Conservation (phyloP, 768 basidiomycete genomes). For the Pulveroboletus sp. region DNA sequence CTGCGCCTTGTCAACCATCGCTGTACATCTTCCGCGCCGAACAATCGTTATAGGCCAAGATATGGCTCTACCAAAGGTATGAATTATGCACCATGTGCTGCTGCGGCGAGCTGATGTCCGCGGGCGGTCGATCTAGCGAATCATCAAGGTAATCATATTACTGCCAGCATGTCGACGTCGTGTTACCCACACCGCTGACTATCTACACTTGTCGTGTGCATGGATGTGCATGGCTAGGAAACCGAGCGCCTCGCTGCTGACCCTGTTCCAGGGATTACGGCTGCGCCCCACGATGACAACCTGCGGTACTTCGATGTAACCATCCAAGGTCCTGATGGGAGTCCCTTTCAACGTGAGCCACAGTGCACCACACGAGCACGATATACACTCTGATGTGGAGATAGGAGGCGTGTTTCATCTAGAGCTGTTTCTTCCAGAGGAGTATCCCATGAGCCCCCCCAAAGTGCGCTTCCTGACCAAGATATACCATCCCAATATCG, state of each 20-base stretch:
- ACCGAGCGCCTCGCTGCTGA: slow-evolving; percentile 95
- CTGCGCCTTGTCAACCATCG: slow-evolving; percentile 8
- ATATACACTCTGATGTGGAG: slow-evolving; percentile 5
- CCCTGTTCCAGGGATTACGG: slow-evolving; percentile 96
- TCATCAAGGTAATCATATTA: slow-evolving; percentile 44
- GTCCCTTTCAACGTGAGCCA: slow-evolving; percentile 80
- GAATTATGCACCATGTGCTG: neutral
- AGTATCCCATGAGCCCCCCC: slow-evolving; percentile 99
- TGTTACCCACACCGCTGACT: slow-evolving; percentile 19
- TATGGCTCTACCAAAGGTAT: slow-evolving; percentile 38
- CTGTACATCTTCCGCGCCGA: slow-evolving; percentile 12
- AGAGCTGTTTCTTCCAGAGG: slow-evolving; percentile 97
- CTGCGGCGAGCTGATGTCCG: slow-evolving; percentile 1
- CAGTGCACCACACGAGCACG: neutral
- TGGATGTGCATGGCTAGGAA: slow-evolving; percentile 55
- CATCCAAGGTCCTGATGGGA: slow-evolving; percentile 90
- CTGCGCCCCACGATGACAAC: slow-evolving; percentile 94
- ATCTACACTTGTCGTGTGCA: slow-evolving; percentile 12
- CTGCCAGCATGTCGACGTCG: slow-evolving; percentile 14
- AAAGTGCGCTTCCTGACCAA: slow-evolving; percentile 97
- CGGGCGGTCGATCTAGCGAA: slow-evolving; percentile 36
- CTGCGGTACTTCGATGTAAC: slow-evolving; percentile 98
- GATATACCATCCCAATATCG: slow-evolving; percentile 99
- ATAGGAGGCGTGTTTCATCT: slow-evolving; percentile 89
- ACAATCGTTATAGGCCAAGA: slow-evolving; percentile 14